A percentile compares a stretch with the other conserved stretches of the same genome.
phyloP scores from a whole-genome alignment of 805 yeast genomes.

The Yamadazyma olivae region DNA sequence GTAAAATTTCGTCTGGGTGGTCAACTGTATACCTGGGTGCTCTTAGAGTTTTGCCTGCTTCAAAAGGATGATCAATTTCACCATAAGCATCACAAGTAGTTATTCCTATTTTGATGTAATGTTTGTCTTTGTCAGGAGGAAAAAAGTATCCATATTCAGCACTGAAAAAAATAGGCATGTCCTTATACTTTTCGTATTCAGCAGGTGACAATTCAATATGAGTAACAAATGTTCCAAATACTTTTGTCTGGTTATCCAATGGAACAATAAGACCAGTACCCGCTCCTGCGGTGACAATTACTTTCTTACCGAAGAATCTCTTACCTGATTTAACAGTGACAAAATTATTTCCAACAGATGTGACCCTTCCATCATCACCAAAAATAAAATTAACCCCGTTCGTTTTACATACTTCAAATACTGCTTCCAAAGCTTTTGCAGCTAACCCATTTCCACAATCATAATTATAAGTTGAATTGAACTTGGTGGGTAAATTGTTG shows the following conservation, averaged over 20 bases:
- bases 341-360: slow-evolving; percentile 1
- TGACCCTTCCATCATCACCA: slow-evolving; percentile 13
- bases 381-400: slow-evolving; percentile 12
- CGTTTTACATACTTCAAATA: slow-evolving; percentile 5
- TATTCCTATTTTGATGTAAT: slow-evolving; percentile 28
- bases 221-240: slow-evolving; percentile 33
- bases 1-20: slow-evolving; percentile 12
- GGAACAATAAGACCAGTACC: slow-evolving; percentile 30
- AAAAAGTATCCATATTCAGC: slow-evolving; percentile 44
- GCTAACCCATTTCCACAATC: slow-evolving; percentile 16
- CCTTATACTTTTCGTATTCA: slow-evolving; percentile 33
- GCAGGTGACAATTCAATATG: slow-evolving; percentile 33
- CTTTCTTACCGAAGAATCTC: slow-evolving; percentile 23
- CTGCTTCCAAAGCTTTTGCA: slow-evolving; percentile 12
- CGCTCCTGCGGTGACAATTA: slow-evolving; percentile 38
- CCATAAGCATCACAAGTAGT: slow-evolving; percentile 15
- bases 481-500: slow-evolving; percentile 9
- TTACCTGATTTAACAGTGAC: slow-evolving; percentile 18
- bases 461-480: slow-evolving; percentile 10
- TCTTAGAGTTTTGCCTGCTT: slow-evolving; percentile 10
- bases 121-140: slow-evolving; percentile 38
- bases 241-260: slow-evolving; percentile 25
- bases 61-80: slow-evolving; percentile 13
- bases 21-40: slow-evolving; percentile 12
- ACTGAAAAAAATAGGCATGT: slow-evolving; percentile 43